These are phyloP conservation scores for Heliosperma pusillum DNA, from an alignment of 148 eudicot genomes.

Conservation along the genomic window DNA sequence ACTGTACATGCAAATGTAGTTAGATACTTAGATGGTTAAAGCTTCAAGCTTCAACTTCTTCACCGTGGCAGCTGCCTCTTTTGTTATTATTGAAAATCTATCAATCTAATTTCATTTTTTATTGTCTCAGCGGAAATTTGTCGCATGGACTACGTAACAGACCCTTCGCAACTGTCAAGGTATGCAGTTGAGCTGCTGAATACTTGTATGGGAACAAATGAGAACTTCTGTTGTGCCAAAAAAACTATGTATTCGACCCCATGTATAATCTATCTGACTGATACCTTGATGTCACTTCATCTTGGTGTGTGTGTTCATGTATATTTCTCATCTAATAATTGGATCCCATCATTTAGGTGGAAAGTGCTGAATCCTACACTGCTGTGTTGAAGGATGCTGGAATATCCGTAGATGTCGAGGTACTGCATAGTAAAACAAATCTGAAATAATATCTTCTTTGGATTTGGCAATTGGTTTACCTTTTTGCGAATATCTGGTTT, in stretches of 20 bases:
- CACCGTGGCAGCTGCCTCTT: background rate
- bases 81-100: background rate
- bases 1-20: background rate
- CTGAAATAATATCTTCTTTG: background rate
- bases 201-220: conserved; percentile 1
- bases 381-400: conserved; percentile 64
- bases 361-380: conserved; percentile 76
- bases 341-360: conserved; percentile 44
- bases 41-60: background rate
- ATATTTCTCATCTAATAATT: background rate
- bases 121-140: conserved; percentile 60
- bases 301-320: background rate
- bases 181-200: conserved; percentile 28
- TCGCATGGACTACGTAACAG: conserved; percentile 91
- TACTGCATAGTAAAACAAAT: conserved; percentile 20
- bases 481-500: background rate
- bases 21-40: background rate
- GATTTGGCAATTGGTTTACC: background rate
- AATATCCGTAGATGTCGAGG: conserved; percentile 70
- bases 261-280: background rate
- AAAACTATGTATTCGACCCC: background rate
- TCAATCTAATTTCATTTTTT: background rate
- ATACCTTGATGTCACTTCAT: background rate
- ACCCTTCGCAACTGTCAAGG: conserved; percentile 70
- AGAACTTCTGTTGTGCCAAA: conserved; percentile 2